Evolutionary conservation across 495 filamentous ascomycete species (phyloP).

Genomic region (Pyrenula massariospora): DNA sequence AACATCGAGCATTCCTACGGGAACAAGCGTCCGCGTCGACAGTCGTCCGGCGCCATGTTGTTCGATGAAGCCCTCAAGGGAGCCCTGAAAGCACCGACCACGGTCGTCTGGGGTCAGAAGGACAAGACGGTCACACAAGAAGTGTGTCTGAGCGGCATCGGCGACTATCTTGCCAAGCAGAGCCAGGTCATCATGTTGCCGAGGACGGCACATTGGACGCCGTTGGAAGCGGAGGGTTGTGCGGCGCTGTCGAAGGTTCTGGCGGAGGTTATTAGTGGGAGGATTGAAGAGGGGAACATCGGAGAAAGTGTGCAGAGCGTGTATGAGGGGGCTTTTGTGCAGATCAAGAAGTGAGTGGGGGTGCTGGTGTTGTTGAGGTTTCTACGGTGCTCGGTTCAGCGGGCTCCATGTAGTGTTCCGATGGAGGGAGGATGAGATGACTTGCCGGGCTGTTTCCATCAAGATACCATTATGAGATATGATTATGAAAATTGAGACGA

Average conservation of each 20-base stretch:
- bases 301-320: not conserved
- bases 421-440: too few species aligned
- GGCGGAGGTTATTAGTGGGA: not conserved
- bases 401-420: too few species aligned
- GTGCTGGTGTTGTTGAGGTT: too few species aligned
- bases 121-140: slow-evolving; percentile 27
- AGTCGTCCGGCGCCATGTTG: slow-evolving; percentile 24
- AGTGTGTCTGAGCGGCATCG: slow-evolving; percentile 30
- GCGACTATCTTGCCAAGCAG: slow-evolving; percentile 23
- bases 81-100: slow-evolving; percentile 31
- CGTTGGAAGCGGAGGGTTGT: slow-evolving; percentile 15
- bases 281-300: not conserved
- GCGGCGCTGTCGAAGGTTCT: not conserved
- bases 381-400: not conserved
- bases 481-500: too few species aligned
- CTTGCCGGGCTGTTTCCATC: too few species aligned
- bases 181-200: slow-evolving; percentile 31
- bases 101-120: slow-evolving; percentile 39
- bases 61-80: slow-evolving; percentile 34
- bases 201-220: slow-evolving; percentile 28
- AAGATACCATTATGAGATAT: too few species aligned
- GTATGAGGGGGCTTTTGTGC: not conserved
- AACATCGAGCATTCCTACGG: slow-evolving; percentile 13
- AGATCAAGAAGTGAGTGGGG: not conserved
- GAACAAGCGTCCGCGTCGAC: slow-evolving; percentile 11